A percentile compares a stretch with the other conserved stretches of the same genome.
phyloP scores from a whole-genome alignment of 2,329 filamentous ascomycete species.

The Fusarium keratoplasticum region DNA sequence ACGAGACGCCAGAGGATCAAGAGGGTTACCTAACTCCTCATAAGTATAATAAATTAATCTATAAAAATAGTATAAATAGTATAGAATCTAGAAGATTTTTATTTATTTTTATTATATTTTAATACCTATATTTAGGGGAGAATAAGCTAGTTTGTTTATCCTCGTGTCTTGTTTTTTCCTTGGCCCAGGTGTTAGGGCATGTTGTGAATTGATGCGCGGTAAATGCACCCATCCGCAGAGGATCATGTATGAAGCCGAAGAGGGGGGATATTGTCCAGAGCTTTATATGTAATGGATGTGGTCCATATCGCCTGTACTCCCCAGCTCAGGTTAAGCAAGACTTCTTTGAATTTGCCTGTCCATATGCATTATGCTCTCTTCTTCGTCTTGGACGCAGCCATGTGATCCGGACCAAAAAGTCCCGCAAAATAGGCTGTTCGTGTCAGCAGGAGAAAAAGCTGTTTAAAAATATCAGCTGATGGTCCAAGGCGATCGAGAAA shows the following conservation, averaged over 20 bases:
- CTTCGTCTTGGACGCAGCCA: conserved; percentile 29
- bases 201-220: neutral
- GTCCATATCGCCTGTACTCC: neutral
- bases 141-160: no score
- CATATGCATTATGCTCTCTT: conserved; percentile 41
- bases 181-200: neutral
- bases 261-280: neutral
- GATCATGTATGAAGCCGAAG: neutral
- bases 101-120: no score
- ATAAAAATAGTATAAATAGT: no score
- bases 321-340: no score
- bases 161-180: no score
- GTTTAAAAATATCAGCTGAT: neutral
- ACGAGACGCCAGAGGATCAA: no score
- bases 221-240: neutral
- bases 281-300: neutral
- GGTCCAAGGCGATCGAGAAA: neutral
- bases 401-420: conserved; percentile 64
- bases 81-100: no score
- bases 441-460: conserved; percentile 67
- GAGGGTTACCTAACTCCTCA: neutral
- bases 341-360: neutral
- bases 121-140: no score
- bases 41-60: no score
- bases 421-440: conserved; percentile 70